Evolutionary conservation across 2,329 filamentous ascomycete genomes (phyloP).

Genomic region (Taxawa tesnikishii): DNA sequence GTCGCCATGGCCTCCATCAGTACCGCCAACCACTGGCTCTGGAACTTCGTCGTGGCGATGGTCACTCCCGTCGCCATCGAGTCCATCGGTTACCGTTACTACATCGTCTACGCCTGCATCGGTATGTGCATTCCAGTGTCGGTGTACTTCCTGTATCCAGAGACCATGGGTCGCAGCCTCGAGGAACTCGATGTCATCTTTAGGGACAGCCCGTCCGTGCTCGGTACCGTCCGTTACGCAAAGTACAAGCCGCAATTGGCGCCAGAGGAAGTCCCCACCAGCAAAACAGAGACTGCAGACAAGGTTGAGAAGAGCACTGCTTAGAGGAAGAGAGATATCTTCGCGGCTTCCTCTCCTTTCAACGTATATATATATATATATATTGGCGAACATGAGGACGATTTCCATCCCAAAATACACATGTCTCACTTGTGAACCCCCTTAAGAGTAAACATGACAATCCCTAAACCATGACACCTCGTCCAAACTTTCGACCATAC

Average conservation of each 20-base stretch:
- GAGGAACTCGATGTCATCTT: slow-evolving; percentile 20
- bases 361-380: no score
- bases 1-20: slow-evolving; percentile 45
- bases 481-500: no score
- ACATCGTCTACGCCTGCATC: slow-evolving; percentile 38
- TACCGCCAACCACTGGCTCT: slow-evolving; percentile 42
- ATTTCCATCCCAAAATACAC: no score
- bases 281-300: slow-evolving; percentile 1
- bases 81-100: slow-evolving; percentile 40
- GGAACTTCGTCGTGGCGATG: slow-evolving; percentile 34
- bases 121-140: slow-evolving; percentile 31
- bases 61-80: slow-evolving; percentile 35
- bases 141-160: slow-evolving; percentile 34
- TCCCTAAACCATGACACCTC: no score
- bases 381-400: no score
- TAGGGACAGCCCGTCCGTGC: slow-evolving; percentile 7
- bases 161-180: slow-evolving; percentile 18
- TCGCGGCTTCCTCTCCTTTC: no score
- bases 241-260: slow-evolving; percentile 7
- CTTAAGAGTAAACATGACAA: no score
- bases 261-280: slow-evolving; percentile 3
- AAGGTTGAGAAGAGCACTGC: background rate
- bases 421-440: no score
- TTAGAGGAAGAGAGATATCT: no score
- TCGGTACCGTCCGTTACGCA: slow-evolving; percentile 7